Evolutionary conservation across 768 basidiomycete genomes (phyloP), one percentile per base, ranked within the genome.

Genomic region (Serendipita indica): DNA sequence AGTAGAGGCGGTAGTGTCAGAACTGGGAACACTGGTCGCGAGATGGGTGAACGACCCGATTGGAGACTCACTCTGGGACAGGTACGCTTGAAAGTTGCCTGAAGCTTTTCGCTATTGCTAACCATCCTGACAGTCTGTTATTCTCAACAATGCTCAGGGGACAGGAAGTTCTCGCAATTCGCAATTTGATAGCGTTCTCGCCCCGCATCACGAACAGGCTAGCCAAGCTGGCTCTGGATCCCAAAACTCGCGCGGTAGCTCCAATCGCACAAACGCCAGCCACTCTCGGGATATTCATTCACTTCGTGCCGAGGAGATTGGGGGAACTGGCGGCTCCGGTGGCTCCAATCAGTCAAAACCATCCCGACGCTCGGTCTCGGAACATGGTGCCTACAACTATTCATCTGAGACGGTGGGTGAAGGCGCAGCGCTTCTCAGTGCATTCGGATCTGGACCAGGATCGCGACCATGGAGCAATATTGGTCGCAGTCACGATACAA

Each of bases 231-330:
- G 30, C 20, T 22, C 4, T n/a, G 49, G 30, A n/a, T 54, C 49
- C 7, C 49, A 54, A 27, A 32, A 32, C 10, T 54, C 49, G 4
- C 49, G 49, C 10, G 49, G 30, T 22, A 54, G 49, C 30, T 54
- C 49, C 20, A 54, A 54, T n/a, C 20, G 49, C 5, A 54, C 49
- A 16, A 54, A 54, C 2, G 49, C 30, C n/a, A 54, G 49, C 30
- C 49, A 54, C 30, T 54, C 49, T 4, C 49, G 49, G 10, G 49
- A 54, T 28, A 54, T 54, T 22, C 49, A 54, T 54, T 54, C 49
- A 10, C 30, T 54, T 18, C 20, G 49, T 1, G 49, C 49, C 16
- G 20, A 18, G 20, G 49, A 54, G 30, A 27, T 54, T 4, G 30
- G 49, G 22, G 49, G 30, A 2, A 54, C 20, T 2, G 49, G 10